Evolutionary conservation across 2,329 filamentous ascomycete species (phyloP).

Genomic region (Alternaria panax): DNA sequence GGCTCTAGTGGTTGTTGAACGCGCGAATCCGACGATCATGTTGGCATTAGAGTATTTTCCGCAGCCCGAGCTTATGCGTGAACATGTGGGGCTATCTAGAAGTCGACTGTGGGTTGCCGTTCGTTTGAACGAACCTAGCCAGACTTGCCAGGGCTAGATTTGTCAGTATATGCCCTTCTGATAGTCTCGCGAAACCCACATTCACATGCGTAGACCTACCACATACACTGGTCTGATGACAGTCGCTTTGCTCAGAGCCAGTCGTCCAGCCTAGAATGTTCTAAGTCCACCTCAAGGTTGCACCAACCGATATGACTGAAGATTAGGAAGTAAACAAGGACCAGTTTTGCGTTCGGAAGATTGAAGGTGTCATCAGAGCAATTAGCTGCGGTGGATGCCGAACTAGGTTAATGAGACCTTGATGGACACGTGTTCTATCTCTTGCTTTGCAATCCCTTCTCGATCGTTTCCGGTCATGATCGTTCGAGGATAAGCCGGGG

Average conservation of each 20-base stretch:
- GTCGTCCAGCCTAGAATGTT: not conserved
- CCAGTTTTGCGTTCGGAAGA: not conserved
- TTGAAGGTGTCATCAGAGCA: not conserved
- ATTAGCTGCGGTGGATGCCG: not conserved
- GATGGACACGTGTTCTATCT: not conserved
- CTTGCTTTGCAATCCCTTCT: not conserved
- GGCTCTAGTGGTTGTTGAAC: not conserved
- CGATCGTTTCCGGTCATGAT: not conserved
- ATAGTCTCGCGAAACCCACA: not conserved
- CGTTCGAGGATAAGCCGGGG: not conserved
- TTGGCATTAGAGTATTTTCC: not conserved
- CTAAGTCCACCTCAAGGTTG: not conserved
- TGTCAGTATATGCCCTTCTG: not conserved
- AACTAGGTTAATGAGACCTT: not conserved
- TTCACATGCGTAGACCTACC: not conserved
- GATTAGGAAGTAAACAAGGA: not conserved
- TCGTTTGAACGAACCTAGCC: not conserved
- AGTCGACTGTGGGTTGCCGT: slow-evolving; percentile 4
- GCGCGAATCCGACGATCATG: not conserved
- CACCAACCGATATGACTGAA: not conserved
- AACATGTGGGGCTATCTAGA: slow-evolving; percentile 1
- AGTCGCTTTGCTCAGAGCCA: not conserved
- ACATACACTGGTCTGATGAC: not conserved
- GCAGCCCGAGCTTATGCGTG: not conserved
- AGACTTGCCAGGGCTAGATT: not conserved